Evolutionary conservation across 495 filamentous ascomycete species (phyloP), one percentile per base, ranked within the genome.

Genomic region (Bacidia rubella): DNA sequence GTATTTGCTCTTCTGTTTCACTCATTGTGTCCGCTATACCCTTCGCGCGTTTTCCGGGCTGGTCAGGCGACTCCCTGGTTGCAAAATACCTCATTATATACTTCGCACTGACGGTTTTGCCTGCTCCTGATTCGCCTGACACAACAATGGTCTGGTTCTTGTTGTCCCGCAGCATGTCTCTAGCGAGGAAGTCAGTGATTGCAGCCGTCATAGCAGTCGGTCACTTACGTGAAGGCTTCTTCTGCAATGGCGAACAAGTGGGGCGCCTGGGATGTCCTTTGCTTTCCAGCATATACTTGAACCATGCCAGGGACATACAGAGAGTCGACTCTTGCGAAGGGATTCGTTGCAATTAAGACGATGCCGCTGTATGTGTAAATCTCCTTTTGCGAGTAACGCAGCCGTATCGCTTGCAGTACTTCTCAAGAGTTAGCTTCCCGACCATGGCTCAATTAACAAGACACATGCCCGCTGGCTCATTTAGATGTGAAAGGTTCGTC

Each of bases 11-110:
- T 65, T 99, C 92, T 3, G 92, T 99, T 70, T 96, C 88, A 66
- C 89, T 96, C 81, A 97, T 99, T 45, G 83, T 70, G 60, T 96
- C 93, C 32, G 79, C 74, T 57, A 85, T 79, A 60, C 83, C 85
- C 66, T 82, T 90, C 21, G 74, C 74, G 63, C 86, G 82, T 59
- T 81, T 83, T 25, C 85, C 82, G 19, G 89, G 85, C 61, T 86
- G 85, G 56, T 92, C 90, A 41, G 93, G 87, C 1, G 90, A 85
- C 71, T 97, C 90, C 71, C 94, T 79, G 29, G 93, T 99, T 53
- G 92, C 93, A 68, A 99, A 99, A 71, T 99, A 99, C 61, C 92
- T 76, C 92, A 99, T 99, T 63, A 99, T 97, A 66, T 99, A 99
- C 66, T 99, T 99, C 38, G 92, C 92, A 67, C 93, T 97, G 63